Percentiles rank a stretch among this genome's conserved stretches.
Evolutionary conservation across 352 stramenopile species (phyloP).

Genomic region (Saprolegnia diclina): DNA sequence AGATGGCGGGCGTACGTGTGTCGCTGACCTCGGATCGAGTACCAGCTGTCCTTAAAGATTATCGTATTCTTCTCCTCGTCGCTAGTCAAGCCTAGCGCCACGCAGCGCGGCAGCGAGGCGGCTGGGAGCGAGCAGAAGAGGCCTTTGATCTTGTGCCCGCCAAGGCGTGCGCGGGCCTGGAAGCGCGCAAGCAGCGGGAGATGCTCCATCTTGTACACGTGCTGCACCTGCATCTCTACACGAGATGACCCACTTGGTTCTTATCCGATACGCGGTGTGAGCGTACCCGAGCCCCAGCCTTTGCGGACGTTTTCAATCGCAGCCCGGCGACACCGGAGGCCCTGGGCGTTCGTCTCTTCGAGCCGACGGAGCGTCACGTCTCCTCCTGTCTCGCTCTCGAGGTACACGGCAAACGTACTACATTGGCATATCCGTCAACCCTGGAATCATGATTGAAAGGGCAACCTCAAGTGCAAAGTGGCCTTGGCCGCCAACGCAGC

Average conservation of each 20-base stretch:
- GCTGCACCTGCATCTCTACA: constrained; percentile 4
- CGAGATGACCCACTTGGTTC: no score
- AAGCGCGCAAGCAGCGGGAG: not conserved
- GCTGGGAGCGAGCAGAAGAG: not conserved
- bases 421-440: not conserved
- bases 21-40: not conserved
- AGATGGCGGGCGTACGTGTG: not conserved
- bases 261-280: no score
- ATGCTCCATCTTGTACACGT: constrained; percentile 19
- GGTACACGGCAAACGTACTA: constrained; percentile 23
- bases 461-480: constrained; percentile 14
- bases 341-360: not conserved
- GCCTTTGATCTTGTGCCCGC: not conserved
- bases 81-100: not conserved
- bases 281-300: not conserved
- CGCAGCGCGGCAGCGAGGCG: not conserved
- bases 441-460: not conserved
- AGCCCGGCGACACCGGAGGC: constrained; percentile 16
- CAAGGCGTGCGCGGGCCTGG: not conserved
- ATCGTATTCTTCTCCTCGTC: not conserved
- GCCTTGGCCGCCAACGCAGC: not conserved
- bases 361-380: constrained; percentile 3
- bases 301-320: constrained; percentile 18
- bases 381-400: constrained; percentile 17
- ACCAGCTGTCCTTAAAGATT: constrained; percentile 7